Percentiles rank a stretch among this genome's conserved stretches.
Evolutionary conservation across 129 eudicot genomes (phyloP).

Genomic region (Gnaphalium uliginosum): DNA sequence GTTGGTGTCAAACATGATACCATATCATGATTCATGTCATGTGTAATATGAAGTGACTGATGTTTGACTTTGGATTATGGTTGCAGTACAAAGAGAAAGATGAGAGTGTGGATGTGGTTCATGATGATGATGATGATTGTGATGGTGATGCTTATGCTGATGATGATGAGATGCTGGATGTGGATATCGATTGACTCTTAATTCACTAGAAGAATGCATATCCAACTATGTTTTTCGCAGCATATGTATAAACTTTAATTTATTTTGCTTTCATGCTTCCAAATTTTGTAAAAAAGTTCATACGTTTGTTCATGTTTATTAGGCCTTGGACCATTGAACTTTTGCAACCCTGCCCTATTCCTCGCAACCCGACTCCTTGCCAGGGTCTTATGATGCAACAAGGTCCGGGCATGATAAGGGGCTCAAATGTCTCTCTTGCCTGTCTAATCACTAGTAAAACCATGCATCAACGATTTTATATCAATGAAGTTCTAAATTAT

Average conservation of each 20-base stretch:
- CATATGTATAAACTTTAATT: background rate
- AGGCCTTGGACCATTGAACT: background rate
- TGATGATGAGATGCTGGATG: conserved; percentile 42
- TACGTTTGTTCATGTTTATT: conserved; percentile 6
- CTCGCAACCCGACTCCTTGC: background rate
- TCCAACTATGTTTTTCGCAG: conserved; percentile 10
- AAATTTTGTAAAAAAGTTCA: background rate
- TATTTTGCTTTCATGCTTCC: conserved; percentile 4
- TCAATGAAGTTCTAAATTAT: no score
- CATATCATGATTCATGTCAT: background rate
- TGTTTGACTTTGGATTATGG: conserved; percentile 16
- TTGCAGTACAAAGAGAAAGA: conserved; percentile 36
- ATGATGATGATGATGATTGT: conserved; percentile 15
- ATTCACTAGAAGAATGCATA: conserved; percentile 14
- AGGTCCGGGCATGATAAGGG: background rate
- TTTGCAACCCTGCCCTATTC: background rate
- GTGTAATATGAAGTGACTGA: conserved; percentile 1
- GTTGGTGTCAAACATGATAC: background rate
- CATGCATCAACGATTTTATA: no score
- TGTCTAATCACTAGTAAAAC: no score
- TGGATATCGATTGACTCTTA: conserved; percentile 30
- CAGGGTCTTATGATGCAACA: background rate
- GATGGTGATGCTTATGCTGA: conserved; percentile 1
- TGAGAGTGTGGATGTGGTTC: conserved; percentile 34
- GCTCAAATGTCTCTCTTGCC: background rate